phyloP scores from a whole-genome alignment of 257 asterid species.

The Primulina tabacum region DNA sequence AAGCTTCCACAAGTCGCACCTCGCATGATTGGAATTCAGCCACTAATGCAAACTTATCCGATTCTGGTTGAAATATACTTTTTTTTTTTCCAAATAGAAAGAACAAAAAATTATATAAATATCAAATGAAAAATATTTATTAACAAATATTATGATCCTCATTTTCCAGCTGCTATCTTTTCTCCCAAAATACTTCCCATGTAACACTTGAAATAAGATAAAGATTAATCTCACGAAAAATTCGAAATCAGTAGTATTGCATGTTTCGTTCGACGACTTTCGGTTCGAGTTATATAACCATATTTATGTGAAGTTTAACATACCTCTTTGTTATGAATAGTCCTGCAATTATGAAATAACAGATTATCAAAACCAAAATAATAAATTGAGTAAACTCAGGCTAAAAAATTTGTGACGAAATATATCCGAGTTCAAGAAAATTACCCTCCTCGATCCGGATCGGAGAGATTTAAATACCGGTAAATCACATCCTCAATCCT shows the following conservation, averaged over 20 bases:
- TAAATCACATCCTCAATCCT: constrained; percentile 77
- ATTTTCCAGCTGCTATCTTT: no score
- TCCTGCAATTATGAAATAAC: constrained; percentile 31
- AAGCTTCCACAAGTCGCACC: constrained; percentile 42
- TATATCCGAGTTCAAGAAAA: not conserved
- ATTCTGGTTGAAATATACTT: constrained; percentile 63
- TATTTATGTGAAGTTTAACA: not conserved
- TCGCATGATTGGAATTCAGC: constrained; percentile 52
- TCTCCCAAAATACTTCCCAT: no score
- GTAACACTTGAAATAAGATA: not conserved
- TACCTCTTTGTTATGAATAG: constrained; percentile 51
- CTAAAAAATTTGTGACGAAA: not conserved
- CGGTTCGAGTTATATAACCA: no score
- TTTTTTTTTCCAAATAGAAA: not conserved
- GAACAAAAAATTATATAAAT: not conserved
- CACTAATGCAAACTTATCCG: constrained; percentile 41
- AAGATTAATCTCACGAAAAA: no score
- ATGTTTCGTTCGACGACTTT: no score
- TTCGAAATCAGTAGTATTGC: no score
- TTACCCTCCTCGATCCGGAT: constrained; percentile 74
- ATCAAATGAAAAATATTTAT: no score
- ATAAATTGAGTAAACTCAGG: not conserved
- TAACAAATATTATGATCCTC: no score
- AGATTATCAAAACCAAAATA: not conserved
- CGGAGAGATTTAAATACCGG: constrained; percentile 56